These are phyloP conservation scores for Pichia nanzhaoensis DNA, from an alignment of 805 yeast species.

Conservation along the genomic window DNA sequence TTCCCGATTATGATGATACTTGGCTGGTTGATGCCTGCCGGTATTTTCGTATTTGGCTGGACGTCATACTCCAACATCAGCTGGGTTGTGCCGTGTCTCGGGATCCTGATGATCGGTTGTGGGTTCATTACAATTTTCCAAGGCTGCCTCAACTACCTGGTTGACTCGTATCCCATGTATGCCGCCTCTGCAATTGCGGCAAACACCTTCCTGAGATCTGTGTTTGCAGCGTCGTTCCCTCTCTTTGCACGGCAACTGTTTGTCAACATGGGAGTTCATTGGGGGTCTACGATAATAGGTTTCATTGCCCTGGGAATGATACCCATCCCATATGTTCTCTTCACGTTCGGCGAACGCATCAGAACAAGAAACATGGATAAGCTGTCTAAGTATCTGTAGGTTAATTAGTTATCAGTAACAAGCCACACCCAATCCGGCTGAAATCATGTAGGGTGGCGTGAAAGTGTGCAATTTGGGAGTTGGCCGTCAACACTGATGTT, in stretches of 20 bases:
- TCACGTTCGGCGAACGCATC: slow-evolving; percentile 42
- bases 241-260: slow-evolving; percentile 58
- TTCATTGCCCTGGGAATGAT: slow-evolving; percentile 49
- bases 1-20: slow-evolving; percentile 47
- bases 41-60: slow-evolving; percentile 64
- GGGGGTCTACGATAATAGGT: slow-evolving; percentile 65
- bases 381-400: not conserved
- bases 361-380: slow-evolving; percentile 13
- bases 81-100: slow-evolving; percentile 53
- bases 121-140: slow-evolving; percentile 61
- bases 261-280: slow-evolving; percentile 50
- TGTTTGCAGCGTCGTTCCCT: slow-evolving; percentile 66
- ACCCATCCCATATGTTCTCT: slow-evolving; percentile 59
- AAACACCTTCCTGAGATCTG: slow-evolving; percentile 59
- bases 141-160: slow-evolving; percentile 58
- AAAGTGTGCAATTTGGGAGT: too few relatives aligned
- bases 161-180: slow-evolving; percentile 61
- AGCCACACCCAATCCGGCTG: not conserved
- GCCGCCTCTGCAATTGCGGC: slow-evolving; percentile 53
- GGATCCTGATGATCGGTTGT: slow-evolving; percentile 53
- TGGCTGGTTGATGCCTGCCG: slow-evolving; percentile 50
- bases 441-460: too few relatives aligned
- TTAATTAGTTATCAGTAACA: too few relatives aligned
- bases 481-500: too few relatives aligned
- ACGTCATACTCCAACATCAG: slow-evolving; percentile 37